These are phyloP conservation scores for Trichoderma guizhouense DNA, from an alignment of 2,329 filamentous ascomycete genomes.

Conservation along the genomic window DNA sequence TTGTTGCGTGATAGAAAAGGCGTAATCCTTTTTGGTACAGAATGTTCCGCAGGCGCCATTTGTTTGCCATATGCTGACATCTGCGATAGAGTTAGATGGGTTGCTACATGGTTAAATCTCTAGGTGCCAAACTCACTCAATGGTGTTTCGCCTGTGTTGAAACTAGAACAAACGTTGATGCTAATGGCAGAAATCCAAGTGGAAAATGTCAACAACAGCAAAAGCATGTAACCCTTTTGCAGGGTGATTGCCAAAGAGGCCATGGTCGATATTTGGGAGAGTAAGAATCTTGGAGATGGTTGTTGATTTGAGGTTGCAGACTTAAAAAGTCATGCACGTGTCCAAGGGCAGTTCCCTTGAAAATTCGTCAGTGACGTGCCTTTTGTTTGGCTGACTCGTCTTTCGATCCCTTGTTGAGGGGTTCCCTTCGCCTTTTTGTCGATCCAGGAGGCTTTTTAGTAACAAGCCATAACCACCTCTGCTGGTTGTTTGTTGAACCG, in stretches of 20 bases:
- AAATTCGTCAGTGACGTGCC: not conserved
- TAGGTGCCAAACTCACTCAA: constrained; percentile 29
- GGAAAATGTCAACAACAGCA: constrained; percentile 28
- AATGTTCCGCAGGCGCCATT: constrained; percentile 64
- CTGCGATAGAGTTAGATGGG: constrained; percentile 33
- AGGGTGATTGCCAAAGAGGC: constrained; percentile 20
- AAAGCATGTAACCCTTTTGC: constrained; percentile 23
- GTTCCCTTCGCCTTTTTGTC: not conserved
- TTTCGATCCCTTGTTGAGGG: not conserved
- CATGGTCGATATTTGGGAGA: constrained; percentile 22
- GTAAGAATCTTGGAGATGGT: not conserved
- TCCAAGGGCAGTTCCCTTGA: not conserved
- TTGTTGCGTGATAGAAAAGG: constrained; percentile 65
- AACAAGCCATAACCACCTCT: constrained; percentile 11
- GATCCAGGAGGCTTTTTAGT: not conserved
- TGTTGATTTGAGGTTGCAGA: not conserved
- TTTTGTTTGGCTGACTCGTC: not conserved
- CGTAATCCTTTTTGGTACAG: constrained; percentile 52
- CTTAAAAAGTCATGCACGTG: not conserved
- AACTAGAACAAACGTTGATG: constrained; percentile 34
- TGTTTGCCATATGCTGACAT: constrained; percentile 59
- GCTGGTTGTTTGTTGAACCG: not conserved
- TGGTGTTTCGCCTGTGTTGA: constrained; percentile 35
- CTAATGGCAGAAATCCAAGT: constrained; percentile 27
- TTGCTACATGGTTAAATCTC: not conserved